Percentiles rank a stretch among this genome's conserved stretches.
Evolutionary conservation across 345 rosid species (phyloP).

Genomic region (Dimocarpus longan): DNA sequence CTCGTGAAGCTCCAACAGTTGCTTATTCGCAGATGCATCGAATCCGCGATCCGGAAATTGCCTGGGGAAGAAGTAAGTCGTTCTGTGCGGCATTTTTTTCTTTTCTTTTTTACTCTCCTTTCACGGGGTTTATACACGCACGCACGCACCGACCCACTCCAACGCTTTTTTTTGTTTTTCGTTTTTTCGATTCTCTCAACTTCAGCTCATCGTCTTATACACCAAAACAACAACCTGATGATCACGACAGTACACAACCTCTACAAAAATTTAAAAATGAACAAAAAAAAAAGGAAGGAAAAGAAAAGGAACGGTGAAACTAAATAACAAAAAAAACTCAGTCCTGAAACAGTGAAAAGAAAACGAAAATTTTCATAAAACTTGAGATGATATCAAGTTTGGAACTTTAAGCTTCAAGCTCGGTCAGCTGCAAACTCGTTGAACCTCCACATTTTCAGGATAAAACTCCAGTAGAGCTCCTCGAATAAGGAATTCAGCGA

Average conservation of each 20-base stretch:
- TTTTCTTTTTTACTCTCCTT: background rate
- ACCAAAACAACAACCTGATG: background rate
- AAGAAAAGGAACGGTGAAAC: background rate
- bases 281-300: no score
- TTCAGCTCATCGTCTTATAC: slow-evolving; percentile 1
- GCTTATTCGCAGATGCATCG: slow-evolving; percentile 48
- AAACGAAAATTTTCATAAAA: background rate
- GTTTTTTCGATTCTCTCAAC: background rate
- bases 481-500: background rate
- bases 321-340: background rate
- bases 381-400: background rate
- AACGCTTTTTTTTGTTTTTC: background rate
- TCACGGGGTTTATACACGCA: slow-evolving; percentile 16
- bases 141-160: background rate
- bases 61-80: slow-evolving; percentile 98
- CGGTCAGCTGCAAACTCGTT: background rate
- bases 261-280: no score
- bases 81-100: slow-evolving; percentile 85
- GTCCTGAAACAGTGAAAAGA: background rate
- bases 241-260: background rate
- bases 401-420: background rate
- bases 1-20: slow-evolving; percentile 51
- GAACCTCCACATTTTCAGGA: background rate
- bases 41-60: slow-evolving; percentile 85
- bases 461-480: background rate